Evolutionary conservation across 1,284 basidiomycete species (phyloP).

Genomic region (Afroboletus lepidellus): DNA sequence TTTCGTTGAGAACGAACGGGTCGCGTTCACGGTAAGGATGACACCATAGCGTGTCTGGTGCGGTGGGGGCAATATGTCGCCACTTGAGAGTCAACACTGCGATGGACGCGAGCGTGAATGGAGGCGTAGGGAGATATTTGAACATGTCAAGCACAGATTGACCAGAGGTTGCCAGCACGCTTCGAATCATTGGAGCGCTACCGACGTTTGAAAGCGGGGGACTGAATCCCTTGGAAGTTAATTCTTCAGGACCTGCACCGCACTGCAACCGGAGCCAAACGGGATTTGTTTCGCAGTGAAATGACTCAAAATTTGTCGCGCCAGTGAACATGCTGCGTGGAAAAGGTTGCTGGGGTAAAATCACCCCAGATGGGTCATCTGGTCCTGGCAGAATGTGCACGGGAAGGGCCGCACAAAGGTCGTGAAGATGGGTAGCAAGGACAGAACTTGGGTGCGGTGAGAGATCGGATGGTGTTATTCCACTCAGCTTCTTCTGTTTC

Average conservation of each 20-base stretch:
- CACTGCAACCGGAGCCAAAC: constrained; percentile 70
- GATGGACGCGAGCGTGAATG: constrained; percentile 68
- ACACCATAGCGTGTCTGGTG: constrained; percentile 98
- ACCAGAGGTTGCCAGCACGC: constrained; percentile 82
- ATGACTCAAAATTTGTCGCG: constrained; percentile 59
- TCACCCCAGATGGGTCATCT: constrained; percentile 83
- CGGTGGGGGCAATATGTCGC: constrained; percentile 96
- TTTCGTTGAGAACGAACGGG: constrained; percentile 84
- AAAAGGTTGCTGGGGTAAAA: constrained; percentile 92
- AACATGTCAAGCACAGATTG: constrained; percentile 95
- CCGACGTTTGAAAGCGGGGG: constrained; percentile 12
- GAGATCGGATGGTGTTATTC: constrained; percentile 59
- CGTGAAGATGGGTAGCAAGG: constrained; percentile 71
- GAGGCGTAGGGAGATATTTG: constrained; percentile 80
- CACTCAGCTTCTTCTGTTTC: constrained; percentile 53
- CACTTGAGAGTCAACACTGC: constrained; percentile 83
- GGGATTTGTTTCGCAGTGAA: constrained; percentile 88
- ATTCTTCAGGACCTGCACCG: constrained; percentile 23
- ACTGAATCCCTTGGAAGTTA: constrained; percentile 10
- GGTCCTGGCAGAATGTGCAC: constrained; percentile 86
- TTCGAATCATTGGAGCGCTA: constrained; percentile 39
- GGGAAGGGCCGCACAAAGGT: constrained; percentile 70
- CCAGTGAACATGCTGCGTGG: constrained; percentile 89
- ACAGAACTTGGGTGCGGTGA: constrained; percentile 72
- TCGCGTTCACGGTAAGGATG: constrained; percentile 90